Evolutionary conservation across 2,329 filamentous ascomycete species (phyloP), one percentile per base, ranked within the genome.

Genomic region (Sphaceloma murrayae): DNA sequence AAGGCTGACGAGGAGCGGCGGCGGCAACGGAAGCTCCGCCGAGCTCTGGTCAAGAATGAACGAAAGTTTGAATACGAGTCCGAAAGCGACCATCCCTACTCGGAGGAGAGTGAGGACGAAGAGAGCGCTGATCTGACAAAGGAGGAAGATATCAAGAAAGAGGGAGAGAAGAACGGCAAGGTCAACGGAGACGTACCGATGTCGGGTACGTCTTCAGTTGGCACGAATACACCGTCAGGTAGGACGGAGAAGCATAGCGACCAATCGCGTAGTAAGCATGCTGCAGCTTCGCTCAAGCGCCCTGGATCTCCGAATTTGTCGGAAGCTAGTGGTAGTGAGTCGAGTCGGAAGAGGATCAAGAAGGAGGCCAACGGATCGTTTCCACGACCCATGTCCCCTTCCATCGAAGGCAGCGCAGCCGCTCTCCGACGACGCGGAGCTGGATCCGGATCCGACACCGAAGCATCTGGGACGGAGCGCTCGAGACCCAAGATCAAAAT

Each of bases 291-390:
- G 3, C 74, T 89, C 43, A 95, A 95, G 67, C 80, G 89, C 21
- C 75, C 85, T 22, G 86, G 87, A 13, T 94, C 87, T 11, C 86
- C 88, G 2, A 82, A 88, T 51, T 72, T 84, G 22, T 95, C 87
- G 2, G 89, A 96, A 59, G 86, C 86, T 7, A 94, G 86, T 59
- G 89, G 86, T 43, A 93, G 88, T 54, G 89, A 96, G 60, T 89
- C 85, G 1, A 77, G 80, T 17, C 81, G 82, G 52, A 87, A 91
- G 65, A 39, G 47, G 9, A 33, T 51, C 39, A 77, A 82, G 58
- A 84, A 81, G 66, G 63, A 64, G 1, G 62, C 59, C 2, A 58
- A 33, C 27, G 34, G 43, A 72, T 10, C 60, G 68, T 2, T 75
- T 48, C 40, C 53, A 47, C 48, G 49, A 18, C 40, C 51, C 40